Evolutionary conservation across 305 asterid species (phyloP), one percentile per base, ranked within the genome.

Genomic region (Euphrasia arctica): DNA sequence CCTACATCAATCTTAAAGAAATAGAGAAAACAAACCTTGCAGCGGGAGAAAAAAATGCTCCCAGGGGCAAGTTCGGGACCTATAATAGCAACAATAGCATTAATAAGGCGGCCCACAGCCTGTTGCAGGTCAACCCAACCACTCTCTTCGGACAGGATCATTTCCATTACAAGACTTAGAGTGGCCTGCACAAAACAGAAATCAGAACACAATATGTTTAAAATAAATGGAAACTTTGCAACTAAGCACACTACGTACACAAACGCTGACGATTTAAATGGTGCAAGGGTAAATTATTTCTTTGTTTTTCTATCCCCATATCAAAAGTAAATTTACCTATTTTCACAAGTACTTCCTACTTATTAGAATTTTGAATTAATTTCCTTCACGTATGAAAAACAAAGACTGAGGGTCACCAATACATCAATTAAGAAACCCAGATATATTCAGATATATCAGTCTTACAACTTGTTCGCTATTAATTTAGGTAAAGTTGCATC

Each of bases 11-110:
- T 63, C 65, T 64, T 49, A 14, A 66, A 55, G 71, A 76, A 64
- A 54, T 22, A 62, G 61, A 60, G 65, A 47, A 48, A 64, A 71
- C 66, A 63, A 27, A 94, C 99, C 99, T 91, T 94, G 93, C 97
- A 91, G 70, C 99, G 95, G 3, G 99, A 88, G 80, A 94, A 94
- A 76, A 94, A 90, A 66, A 88, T 90, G 84, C 99, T 90, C 62
- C 90, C 93, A 72, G 99, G 96, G 73, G 96, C 72, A 78, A 94
- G 99, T 74, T 94, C 99, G 60, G 99, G 99, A 76, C 99, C 99
- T 71, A 91, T 87, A 71, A 94, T 91, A 57, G 99, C 97, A 73
- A 94, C 95, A 73, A 90, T 81, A 67, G 99, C 97, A 80, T 94
- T 94, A 72, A 94, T 81, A 63, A 94, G 96, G 75, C 96, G 91